Base-by-base conservation (phyloP, 495 filamentous ascomycete genomes). In the Hypoxylon fuscum region DNA sequence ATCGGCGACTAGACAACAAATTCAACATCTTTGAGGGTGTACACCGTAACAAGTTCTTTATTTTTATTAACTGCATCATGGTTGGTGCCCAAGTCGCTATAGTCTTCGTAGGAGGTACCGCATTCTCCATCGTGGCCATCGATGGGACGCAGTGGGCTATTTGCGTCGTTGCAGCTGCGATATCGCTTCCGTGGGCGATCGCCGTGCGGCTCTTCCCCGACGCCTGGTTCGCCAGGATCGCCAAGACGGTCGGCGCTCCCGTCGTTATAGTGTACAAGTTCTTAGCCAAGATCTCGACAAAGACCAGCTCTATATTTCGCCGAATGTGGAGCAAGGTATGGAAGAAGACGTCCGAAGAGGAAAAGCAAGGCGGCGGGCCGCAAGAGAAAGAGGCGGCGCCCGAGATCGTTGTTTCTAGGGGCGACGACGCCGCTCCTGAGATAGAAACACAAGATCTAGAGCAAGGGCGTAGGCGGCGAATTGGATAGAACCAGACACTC, bases 21-120 rank as follows among this genome's bases (percentile, higher is more conserved):
- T 85, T 95, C 77, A 96, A 96, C 68, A 90, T 96, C 62, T 89
- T 97, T 72, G 92, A 96, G 62, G 91, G 91, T 14, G 83, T 96
- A 21, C 80, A 78, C 41, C 83, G 78, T 59, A 97, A 96, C 72
- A 82, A 75, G 43, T 96, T 93, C 78, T 97, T 96, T 76, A 83
- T 94, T 49, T 76, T 80, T 38, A 96, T 97, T 64, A 90, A 91
- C 59, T 48, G 85, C 17, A 85, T 96, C 68, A 97, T 96, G 79
- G 75, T 96, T 52, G 91, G 86, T 32, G 91, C 91, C 5, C 91
- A 95, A 65, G 72, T 91, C 21, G 72, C 91, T 74, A 95, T 95
- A 65, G 76, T 94, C 38, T 91, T 90, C 54, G 80, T 94, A 38
- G 91, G 91, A 59, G 88, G 90, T 8, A 62, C 73, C 45, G 91